A percentile compares a stretch with the other conserved stretches of the same genome.
Evolutionary conservation across 768 basidiomycete genomes (phyloP).

Genomic region (Megacollybia marginata): DNA sequence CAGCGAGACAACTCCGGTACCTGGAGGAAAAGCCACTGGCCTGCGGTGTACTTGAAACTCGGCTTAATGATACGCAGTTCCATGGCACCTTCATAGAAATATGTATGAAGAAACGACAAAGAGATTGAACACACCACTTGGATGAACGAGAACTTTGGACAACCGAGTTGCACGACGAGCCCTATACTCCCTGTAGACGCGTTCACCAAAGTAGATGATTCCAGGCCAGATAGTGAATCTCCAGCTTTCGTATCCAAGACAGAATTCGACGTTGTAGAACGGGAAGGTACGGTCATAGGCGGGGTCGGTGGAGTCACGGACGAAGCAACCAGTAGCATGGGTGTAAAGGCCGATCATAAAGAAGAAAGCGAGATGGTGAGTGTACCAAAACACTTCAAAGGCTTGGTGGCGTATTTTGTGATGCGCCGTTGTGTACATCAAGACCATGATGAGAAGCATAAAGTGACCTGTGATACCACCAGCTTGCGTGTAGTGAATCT

Average conservation of each 20-base stretch:
- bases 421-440: constrained; percentile 91
- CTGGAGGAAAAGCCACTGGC: constrained; percentile 89
- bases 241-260: constrained; percentile 90
- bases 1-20: constrained; percentile 76
- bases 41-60: constrained; percentile 84
- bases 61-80: constrained; percentile 90
- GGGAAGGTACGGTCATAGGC: constrained; percentile 67
- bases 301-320: constrained; percentile 77
- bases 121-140: constrained; percentile 49
- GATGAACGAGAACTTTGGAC: constrained; percentile 83
- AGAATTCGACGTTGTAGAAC: constrained; percentile 83
- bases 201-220: constrained; percentile 83
- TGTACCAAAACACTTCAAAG: constrained; percentile 97
- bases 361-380: constrained; percentile 90
- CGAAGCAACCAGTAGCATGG: constrained; percentile 92
- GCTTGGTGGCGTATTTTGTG: constrained; percentile 80
- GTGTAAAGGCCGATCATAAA: constrained; percentile 88
- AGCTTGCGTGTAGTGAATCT: constrained; percentile 84
- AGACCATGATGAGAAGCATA: constrained; percentile 89
- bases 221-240: constrained; percentile 89
- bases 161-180: constrained; percentile 71
- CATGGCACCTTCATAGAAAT: constrained; percentile 65
- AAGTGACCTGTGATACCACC: constrained; percentile 95
- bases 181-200: constrained; percentile 77
- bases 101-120: constrained; percentile 5